Evolutionary conservation across 345 rosid genomes (phyloP), one percentile per base, ranked within the genome.

Genomic region (Erodium maritimum): DNA sequence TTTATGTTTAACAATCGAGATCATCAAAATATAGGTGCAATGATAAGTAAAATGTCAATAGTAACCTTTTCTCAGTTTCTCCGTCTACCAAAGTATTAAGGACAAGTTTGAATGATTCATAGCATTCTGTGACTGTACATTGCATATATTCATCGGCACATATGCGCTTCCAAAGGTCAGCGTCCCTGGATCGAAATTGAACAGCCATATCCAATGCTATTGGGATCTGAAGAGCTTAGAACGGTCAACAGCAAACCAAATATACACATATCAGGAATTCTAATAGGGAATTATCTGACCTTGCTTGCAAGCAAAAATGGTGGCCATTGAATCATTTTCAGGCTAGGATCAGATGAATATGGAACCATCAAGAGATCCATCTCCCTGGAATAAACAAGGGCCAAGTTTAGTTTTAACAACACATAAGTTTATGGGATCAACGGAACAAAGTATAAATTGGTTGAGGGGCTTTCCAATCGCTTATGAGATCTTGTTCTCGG

Each of bases 291-390:
- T 21, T 20, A 48, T 52, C 81, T 50, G 70, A 91, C 98, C 98
- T 91, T 88, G 95, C 91, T 86, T 67, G 98, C 90, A 65, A 91
- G 94, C 81, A 88, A 64, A 83, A 91, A 88, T 0, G 98, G 98
- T 24, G 99, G 99, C 96, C 99, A 93, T 70, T 93, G 99, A 71
- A 93, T 86, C 60, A 93, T 67, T 74, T 85, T 87, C 65, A 93
- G 78, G 84, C 91, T 83, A 64, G 94, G 96, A 68, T 93, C 99
- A 14, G 93, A 87, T 58, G 84, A 67, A 69, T 89, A 93, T 25
- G 96, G 99, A 77, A 89, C 96, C 50, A 89, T 73, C 77, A 93
- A 63, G 70, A 93, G 83, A 69, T 93, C 99, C 99, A 89, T 88
- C 77, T 93, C 99, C 82, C 99, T 89, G 94, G 52, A 67, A 53